Conservation (phyloP, 352 stramenopile species). For the Globisporangium orthogonon region DNA sequence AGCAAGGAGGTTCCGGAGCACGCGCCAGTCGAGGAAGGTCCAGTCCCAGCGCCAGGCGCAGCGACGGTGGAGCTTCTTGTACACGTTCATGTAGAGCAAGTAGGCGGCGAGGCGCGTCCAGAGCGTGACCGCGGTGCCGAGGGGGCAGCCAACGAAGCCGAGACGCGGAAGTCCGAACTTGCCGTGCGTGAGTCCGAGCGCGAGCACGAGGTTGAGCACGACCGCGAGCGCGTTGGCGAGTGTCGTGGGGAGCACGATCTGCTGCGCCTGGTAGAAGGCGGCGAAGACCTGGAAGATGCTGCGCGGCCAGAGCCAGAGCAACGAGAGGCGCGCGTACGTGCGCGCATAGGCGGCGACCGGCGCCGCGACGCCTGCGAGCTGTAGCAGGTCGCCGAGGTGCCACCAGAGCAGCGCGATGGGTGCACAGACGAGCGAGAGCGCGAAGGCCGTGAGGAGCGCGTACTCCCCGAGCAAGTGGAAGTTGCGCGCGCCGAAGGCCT, state of each 20-base stretch:
- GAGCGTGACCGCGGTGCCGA: conserved; percentile 60
- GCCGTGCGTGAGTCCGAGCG: conserved; percentile 64
- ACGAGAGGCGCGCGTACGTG: conserved; percentile 57
- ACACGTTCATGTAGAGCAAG: conserved; percentile 64
- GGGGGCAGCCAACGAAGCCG: conserved; percentile 71
- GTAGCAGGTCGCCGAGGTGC: conserved; percentile 55
- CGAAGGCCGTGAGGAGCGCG: conserved; percentile 46
- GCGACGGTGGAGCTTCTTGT: conserved; percentile 40
- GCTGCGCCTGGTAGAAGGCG: conserved; percentile 78
- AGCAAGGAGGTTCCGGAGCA: conserved; percentile 38
- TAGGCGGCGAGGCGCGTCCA: conserved; percentile 44
- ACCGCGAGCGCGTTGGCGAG: conserved; percentile 54
- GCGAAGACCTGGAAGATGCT: conserved; percentile 73
- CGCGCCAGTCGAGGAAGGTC: conserved; percentile 32
- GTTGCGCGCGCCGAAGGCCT: conserved; percentile 84
- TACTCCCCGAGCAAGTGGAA: conserved; percentile 65
- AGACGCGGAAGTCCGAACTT: conserved; percentile 43
- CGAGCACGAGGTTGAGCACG: conserved; percentile 51
- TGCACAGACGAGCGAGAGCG: conserved; percentile 56
- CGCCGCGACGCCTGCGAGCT: conserved; percentile 29
- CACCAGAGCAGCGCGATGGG: conserved; percentile 73
- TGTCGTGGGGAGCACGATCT: conserved; percentile 68
- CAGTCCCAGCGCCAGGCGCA: conserved; percentile 52
- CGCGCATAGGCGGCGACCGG: conserved; percentile 37
- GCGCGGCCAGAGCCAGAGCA: conserved; percentile 73